A percentile compares a stretch with the other conserved stretches of the same genome.
Conservation (phyloP, 768 basidiomycete genomes). For the Trametes cinnabarina region DNA sequence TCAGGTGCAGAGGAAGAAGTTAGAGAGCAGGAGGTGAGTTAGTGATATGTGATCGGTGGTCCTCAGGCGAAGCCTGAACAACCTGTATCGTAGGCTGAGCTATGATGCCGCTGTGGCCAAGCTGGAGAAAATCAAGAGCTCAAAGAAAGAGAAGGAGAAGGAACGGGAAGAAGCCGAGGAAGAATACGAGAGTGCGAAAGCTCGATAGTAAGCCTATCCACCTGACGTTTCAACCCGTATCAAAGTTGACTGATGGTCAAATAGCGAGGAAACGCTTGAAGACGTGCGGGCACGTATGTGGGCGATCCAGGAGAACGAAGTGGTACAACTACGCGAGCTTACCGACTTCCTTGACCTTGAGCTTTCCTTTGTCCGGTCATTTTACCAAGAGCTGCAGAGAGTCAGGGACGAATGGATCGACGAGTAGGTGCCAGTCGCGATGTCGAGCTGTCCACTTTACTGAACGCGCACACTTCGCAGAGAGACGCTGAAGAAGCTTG, state of each 20-base stretch:
- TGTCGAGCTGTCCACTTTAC: neutral
- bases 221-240: neutral
- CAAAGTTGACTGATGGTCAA: constrained; percentile 6
- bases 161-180: constrained; percentile 76
- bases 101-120: constrained; percentile 76
- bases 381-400: constrained; percentile 70
- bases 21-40: constrained; percentile 79
- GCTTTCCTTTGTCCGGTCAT: constrained; percentile 68
- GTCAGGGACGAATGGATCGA: constrained; percentile 66
- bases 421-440: constrained; percentile 44
- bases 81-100: constrained; percentile 43
- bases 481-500: constrained; percentile 14
- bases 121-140: constrained; percentile 59
- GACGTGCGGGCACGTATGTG: constrained; percentile 81
- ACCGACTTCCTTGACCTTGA: constrained; percentile 71
- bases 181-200: constrained; percentile 66
- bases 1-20: constrained; percentile 75
- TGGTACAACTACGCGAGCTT: constrained; percentile 67
- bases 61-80: neutral
- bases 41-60: too few species aligned
- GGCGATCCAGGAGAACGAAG: constrained; percentile 77
- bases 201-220: constrained; percentile 76
- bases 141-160: constrained; percentile 83
- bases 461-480: neutral
- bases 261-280: constrained; percentile 82